Base-by-base conservation (phyloP, 2,329 filamentous ascomycete genomes). In the Biscogniauxia marginata region DNA sequence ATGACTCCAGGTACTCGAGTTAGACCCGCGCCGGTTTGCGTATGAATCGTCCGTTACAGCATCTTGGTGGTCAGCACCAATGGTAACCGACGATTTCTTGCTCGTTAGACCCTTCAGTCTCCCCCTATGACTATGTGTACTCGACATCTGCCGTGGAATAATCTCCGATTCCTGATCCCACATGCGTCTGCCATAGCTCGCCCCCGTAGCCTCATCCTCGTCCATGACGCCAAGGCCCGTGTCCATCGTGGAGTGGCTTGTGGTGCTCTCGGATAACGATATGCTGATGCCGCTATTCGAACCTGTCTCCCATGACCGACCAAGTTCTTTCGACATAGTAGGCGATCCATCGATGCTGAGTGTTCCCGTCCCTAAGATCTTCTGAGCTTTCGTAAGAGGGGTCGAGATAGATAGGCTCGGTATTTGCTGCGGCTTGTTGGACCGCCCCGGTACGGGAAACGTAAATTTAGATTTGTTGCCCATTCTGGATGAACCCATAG, bases 1-100 rank as follows among this genome's bases (percentile, higher is more conserved):
- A 69, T 79, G 82, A 0, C 81, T 82, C 25, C 74, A 74, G 56
- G 84, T 77, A n/a, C 82, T 84, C 4, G 82, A 83, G 39, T 74
- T 78, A 2, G 83, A 85, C 47, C 76, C 74, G 25, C 77, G 78
- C 49, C 81, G 78, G 44, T 76, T 74, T 34, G 82, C 59, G 54
- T 73, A 77, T 2, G 77, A 76, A 20, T 73, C 73, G 48, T 81
- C 77, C 7, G 76, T 77, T 47, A 67, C 63, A 21, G 53, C 56
- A 50, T 72, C 69, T 18, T 64, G 59, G 45, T 63, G 66, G 24
- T 59, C 66, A 49, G 60, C 62, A 18, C 66, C 61, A 39, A 67
- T 58, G 9, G 63, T 67, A 48, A 60, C 61, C 18, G 63, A 62
- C 19, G 67, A 68, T 54, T 58, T 65, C 53, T 68, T 65, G 7